Percentiles rank a stretch among this genome's conserved stretches.
Conservation (phyloP, 2,329 filamentous ascomycete genomes). For the Cadophora malorum region DNA sequence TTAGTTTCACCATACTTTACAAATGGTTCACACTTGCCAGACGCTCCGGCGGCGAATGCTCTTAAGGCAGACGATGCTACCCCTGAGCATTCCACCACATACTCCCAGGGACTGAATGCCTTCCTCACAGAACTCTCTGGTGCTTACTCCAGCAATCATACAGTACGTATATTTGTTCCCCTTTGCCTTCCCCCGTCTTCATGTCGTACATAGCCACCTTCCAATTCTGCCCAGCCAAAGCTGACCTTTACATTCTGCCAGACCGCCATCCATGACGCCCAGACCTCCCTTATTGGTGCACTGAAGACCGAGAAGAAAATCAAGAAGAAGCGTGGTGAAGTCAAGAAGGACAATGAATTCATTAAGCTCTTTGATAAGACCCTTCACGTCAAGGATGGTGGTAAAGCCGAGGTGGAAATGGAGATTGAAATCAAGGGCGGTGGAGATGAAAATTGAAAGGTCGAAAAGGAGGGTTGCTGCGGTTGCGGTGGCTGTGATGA, state of each 20-base stretch:
- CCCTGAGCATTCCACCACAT: background rate
- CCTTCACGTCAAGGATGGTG: background rate
- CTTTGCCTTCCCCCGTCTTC: background rate
- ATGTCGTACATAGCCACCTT: too few relatives aligned
- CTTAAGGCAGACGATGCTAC: background rate
- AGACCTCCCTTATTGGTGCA: background rate
- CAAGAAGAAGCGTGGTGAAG: constrained; percentile 8
- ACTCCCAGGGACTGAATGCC: constrained; percentile 18
- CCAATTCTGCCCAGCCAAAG: background rate
- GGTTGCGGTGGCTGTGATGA: constrained; percentile 7
- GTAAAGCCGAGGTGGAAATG: background rate
- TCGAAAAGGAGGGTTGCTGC: constrained; percentile 3
- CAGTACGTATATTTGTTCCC: background rate
- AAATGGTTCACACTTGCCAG: too few relatives aligned
- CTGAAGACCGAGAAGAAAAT: constrained; percentile 20
- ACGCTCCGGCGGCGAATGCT: too few relatives aligned
- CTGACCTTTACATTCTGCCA: background rate
- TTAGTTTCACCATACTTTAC: too few relatives aligned
- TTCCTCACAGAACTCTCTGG: constrained; percentile 18
- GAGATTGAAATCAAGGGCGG: background rate
- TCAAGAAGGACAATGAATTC: constrained; percentile 19
- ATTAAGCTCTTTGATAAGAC: constrained; percentile 8
- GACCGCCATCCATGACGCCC: constrained; percentile 7
- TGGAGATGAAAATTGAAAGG: background rate
- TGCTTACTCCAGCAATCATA: constrained; percentile 1